Percentiles rank a stretch among this genome's conserved stretches.
Evolutionary conservation across 192 early-diverging fungal genomes (phyloP).

Genomic region (Polychytrium aggregatum): DNA sequence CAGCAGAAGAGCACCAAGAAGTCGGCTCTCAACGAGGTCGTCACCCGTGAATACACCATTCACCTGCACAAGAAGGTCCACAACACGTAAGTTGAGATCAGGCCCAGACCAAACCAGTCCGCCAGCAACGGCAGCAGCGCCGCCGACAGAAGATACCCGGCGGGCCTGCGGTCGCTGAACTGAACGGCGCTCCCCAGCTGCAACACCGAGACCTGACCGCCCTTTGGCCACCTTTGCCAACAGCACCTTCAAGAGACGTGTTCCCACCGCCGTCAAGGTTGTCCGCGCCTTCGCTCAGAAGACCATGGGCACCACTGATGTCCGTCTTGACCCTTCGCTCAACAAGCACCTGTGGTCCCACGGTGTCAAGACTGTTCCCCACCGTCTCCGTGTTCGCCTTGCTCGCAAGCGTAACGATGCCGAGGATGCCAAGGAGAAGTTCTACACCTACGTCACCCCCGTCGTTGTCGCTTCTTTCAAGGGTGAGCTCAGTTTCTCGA

Average conservation of each 20-base stretch:
- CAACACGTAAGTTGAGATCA: constrained; percentile 43
- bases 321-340: constrained; percentile 88
- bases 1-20: too few relatives aligned
- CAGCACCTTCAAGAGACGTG: constrained; percentile 93
- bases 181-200: too few relatives aligned
- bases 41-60: constrained; percentile 98
- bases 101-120: too few relatives aligned
- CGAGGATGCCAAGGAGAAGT: constrained; percentile 93
- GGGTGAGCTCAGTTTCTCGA: constrained; percentile 39
- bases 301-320: constrained; percentile 92
- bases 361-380: constrained; percentile 88
- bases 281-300: constrained; percentile 83
- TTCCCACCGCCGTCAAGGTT: constrained; percentile 88
- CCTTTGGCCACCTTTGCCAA: too few relatives aligned
- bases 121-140: too few relatives aligned
- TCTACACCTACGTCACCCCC: constrained; percentile 87
- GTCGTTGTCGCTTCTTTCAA: constrained; percentile 84
- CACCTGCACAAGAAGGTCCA: constrained; percentile 94
- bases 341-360: constrained; percentile 93
- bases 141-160: too few relatives aligned
- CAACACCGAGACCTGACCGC: too few relatives aligned
- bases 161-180: too few relatives aligned
- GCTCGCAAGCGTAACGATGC: constrained; percentile 94
- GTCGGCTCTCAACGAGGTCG: too few relatives aligned
- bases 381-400: constrained; percentile 91